Evolutionary conservation across 176 grass and related monocot species (phyloP), one percentile per base, ranked within the genome.

Genomic region (Triticum timopheevii): DNA sequence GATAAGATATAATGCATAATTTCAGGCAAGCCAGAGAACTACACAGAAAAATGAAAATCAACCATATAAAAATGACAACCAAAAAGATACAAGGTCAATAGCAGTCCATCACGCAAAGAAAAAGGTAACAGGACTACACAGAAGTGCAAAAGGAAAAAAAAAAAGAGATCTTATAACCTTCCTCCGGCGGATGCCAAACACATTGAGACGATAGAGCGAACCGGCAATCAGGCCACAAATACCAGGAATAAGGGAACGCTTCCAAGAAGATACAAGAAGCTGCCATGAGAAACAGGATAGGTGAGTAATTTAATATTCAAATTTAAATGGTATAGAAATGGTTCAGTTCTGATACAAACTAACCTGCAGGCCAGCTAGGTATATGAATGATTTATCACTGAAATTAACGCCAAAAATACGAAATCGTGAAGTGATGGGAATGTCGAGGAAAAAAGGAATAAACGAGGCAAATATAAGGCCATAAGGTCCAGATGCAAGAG

Each of bases 181-280:
- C 72, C 87, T 82, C 65, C 61, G 83, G 73, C 90, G 89, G 67
- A 99, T 79, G 35, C 94, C 85, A 34, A 99, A 81, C 28, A 89
- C 88, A 93, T 99, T 96, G 45, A 92, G 69, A 79, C 78, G 92
- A 84, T 94, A 99, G 5, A 99, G 90, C 83, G 87, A 87, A 85
- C 94, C 97, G 63, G 97, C 87, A 70, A 96, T 31, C 71, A 96
- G 45, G 82, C 97, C 94, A 85, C 92, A 99, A 81, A 99, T 83
- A 69, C 94, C 90, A 87, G 97, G 97, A 88, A 99, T 76, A 85
- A 99, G 80, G 22, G 97, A 99, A 82, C 89, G 45, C 80, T 82
- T 96, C 97, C 92, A 93, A 66, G 88, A 91, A 78, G 85, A 99
- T 88, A 99, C 87, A 82, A 99, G 82, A 91, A 99, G 94, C 97